Evolutionary conservation across 306 rosid species (phyloP).

Genomic region (Fragaria nilgerrensis): DNA sequence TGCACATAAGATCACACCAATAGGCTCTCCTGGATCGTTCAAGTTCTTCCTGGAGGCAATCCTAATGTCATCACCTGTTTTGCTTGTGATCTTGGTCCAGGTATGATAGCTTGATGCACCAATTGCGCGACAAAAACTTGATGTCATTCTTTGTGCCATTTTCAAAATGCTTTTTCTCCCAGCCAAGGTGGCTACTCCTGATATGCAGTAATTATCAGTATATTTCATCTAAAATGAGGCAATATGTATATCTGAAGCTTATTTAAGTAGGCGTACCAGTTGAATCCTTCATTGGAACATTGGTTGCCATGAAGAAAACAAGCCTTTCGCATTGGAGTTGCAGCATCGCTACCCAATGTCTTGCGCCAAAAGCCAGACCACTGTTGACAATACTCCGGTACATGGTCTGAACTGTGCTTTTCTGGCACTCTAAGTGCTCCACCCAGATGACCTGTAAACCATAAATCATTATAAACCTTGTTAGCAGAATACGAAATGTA

Average conservation of each 20-base stretch:
- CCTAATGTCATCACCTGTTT: constrained; percentile 89
- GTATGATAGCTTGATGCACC: constrained; percentile 87
- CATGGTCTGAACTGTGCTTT: constrained; percentile 63
- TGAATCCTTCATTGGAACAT: constrained; percentile 96
- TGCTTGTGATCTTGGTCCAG: constrained; percentile 76
- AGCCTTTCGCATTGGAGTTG: constrained; percentile 92
- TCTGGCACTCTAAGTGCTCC: constrained; percentile 95
- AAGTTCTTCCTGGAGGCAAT: constrained; percentile 83
- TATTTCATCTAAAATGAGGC: not conserved
- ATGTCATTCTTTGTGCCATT: constrained; percentile 91
- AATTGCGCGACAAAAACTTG: constrained; percentile 70
- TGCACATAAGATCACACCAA: constrained; percentile 81
- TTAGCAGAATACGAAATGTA: not conserved
- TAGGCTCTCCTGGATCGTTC: constrained; percentile 93
- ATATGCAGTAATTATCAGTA: constrained; percentile 7
- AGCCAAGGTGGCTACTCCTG: constrained; percentile 88
- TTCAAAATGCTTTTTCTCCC: constrained; percentile 94
- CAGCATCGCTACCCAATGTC: constrained; percentile 85
- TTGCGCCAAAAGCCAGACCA: constrained; percentile 90
- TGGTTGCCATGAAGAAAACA: constrained; percentile 87
- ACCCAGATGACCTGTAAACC: constrained; percentile 77
- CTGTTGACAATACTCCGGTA: constrained; percentile 73
- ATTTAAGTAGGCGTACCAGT: constrained; percentile 34
- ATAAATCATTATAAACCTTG: not conserved
- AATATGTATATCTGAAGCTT: not conserved